Base-by-base conservation (phyloP, 2,329 filamentous ascomycete species). In the Aspergillus cejpii region DNA sequence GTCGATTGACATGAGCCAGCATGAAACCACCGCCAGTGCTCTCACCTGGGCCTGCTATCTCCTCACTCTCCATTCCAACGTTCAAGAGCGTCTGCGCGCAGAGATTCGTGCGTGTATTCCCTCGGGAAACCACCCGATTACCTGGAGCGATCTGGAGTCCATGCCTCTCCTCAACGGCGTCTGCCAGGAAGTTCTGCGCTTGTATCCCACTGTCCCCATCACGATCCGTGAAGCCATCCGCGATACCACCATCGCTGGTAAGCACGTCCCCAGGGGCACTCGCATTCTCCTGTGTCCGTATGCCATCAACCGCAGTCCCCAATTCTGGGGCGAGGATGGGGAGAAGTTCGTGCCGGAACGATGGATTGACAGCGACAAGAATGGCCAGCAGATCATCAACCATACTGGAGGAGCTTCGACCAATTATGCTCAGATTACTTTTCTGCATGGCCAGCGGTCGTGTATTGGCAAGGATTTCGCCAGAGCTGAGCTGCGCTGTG, bases 101-200 rank as follows among this genome's bases (percentile, higher is more conserved):
- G 77, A 79, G 49, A 64, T 80, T 28, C 72, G 72, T 24, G 41
- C 63, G 1, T 59, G 67, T 1, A 69, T 78, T 5, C 69, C 75
- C 3, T 67, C 68, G 5, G 56, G 49, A n/a, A 50, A 56, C 6
- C 44, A 45, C 21, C 44, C 47, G n/a, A 56, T 66, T 44, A 58
- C 56, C 11, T 55, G 57, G 48, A 39, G 42, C 8, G 62, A 65
- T 37, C 60, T 92, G 50, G 86, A 92, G 67, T 74, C 73, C 41
- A 76, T 91, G 62, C 81, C 84, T 3, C 89, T 89, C 5, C 78
- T 91, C 34, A 82, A 87, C 60, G 87, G 86, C 21, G 80, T 94
- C 8, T 82, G 84, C 61, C 82, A 78, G 59, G 88, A 94, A 67
- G 77, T 83, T 6, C 76, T 92, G 12, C 67, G 68, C 8, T 57